A percentile compares a stretch with the other conserved stretches of the same genome.
These are phyloP conservation scores for Apiospora sp. DNA, from an alignment of 2,329 filamentous ascomycete genomes.

Conservation along the genomic window DNA sequence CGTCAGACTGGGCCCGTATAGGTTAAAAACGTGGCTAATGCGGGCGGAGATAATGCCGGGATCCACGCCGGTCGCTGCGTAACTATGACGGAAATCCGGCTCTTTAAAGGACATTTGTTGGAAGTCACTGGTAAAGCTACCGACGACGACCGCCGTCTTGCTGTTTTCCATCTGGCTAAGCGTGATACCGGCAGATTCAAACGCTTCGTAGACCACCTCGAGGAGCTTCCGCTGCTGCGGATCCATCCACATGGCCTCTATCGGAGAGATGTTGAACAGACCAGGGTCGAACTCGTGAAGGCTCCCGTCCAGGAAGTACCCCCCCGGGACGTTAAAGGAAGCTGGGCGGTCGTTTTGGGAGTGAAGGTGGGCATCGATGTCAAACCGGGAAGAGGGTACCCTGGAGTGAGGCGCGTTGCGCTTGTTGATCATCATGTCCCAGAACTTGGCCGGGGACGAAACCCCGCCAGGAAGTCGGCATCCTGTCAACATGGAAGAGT, in stretches of 20 bases:
- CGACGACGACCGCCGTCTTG: slow-evolving; percentile 40
- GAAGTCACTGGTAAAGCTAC: slow-evolving; percentile 37
- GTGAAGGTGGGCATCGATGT: slow-evolving; percentile 34
- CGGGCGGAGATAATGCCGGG: slow-evolving; percentile 47
- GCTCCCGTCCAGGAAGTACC: background rate
- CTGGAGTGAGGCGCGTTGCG: slow-evolving; percentile 23
- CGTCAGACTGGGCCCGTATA: slow-evolving; percentile 45
- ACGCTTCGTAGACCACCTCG: slow-evolving; percentile 50
- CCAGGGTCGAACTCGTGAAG: slow-evolving; percentile 34
- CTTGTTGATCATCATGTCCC: slow-evolving; percentile 32
- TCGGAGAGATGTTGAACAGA: slow-evolving; percentile 50
- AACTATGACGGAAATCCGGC: slow-evolving; percentile 35
- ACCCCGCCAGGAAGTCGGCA: slow-evolving; percentile 34
- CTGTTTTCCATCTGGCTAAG: slow-evolving; percentile 40
- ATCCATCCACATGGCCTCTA: slow-evolving; percentile 50
- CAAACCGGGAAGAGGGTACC: slow-evolving; percentile 32
- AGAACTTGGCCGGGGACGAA: slow-evolving; percentile 29
- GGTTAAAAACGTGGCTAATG: slow-evolving; percentile 47
- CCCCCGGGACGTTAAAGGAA: slow-evolving; percentile 27
- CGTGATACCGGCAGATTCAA: slow-evolving; percentile 47
- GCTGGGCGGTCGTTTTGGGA: slow-evolving; percentile 29
- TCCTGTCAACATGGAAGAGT: slow-evolving; percentile 35
- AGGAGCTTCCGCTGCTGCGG: slow-evolving; percentile 49
- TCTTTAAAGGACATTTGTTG: slow-evolving; percentile 40
- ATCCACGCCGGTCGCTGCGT: slow-evolving; percentile 44